Conservation (phyloP, 495 filamentous ascomycete genomes). For the Pyronema domesticum region DNA sequence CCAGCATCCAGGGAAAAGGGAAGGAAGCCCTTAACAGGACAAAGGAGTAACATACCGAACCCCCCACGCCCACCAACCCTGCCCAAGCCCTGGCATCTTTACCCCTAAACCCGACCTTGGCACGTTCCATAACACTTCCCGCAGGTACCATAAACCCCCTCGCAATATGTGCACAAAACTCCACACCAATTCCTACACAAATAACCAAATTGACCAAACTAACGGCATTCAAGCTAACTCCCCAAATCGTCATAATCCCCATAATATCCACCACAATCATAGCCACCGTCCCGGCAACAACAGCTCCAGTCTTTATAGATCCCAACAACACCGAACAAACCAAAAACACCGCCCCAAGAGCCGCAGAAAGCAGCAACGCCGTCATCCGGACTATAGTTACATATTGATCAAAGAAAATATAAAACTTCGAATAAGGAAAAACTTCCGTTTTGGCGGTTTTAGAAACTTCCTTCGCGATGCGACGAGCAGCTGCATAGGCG, state of each 20-base stretch:
- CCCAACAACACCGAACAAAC: constrained; percentile 65
- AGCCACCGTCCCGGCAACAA: constrained; percentile 66
- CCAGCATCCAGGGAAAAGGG: background rate
- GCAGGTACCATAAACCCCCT: constrained; percentile 87
- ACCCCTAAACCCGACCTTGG: constrained; percentile 39
- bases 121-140: constrained; percentile 54
- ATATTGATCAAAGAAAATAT: constrained; percentile 99
- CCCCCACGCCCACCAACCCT: constrained; percentile 81
- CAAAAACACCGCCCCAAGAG: constrained; percentile 63
- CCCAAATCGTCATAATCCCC: constrained; percentile 75
- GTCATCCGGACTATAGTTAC: constrained; percentile 64
- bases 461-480: constrained; percentile 61
- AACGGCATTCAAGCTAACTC: constrained; percentile 88
- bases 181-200: constrained; percentile 84
- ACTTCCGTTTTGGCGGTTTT: constrained; percentile 51
- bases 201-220: constrained; percentile 95
- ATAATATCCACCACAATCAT: constrained; percentile 95
- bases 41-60: constrained; percentile 33
- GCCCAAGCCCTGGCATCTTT: constrained; percentile 78
- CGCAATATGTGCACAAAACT: constrained; percentile 95
- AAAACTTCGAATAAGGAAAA: constrained; percentile 91
- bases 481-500: constrained; percentile 73
- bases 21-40: background rate
- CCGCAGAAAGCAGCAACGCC: constrained; percentile 58
- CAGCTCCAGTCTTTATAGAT: constrained; percentile 59